Percentiles rank a stretch among this genome's conserved stretches.
Evolutionary conservation across 192 early-diverging fungal species (phyloP).

Genomic region (Coemansia sp.): DNA sequence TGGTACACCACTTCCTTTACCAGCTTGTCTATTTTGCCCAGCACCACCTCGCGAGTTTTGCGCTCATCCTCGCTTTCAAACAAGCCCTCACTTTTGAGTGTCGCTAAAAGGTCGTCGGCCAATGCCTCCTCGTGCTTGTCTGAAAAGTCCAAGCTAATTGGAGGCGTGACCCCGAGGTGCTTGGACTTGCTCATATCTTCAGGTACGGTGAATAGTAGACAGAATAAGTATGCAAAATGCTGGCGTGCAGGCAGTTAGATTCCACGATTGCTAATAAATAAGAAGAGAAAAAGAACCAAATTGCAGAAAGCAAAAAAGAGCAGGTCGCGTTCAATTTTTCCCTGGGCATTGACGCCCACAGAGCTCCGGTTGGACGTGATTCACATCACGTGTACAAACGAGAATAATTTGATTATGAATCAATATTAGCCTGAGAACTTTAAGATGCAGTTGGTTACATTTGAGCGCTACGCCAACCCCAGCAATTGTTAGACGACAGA

Average conservation of each 20-base stretch:
- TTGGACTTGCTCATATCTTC: conserved; percentile 28
- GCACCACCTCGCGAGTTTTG: conserved; percentile 76
- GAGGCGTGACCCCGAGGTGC: conserved; percentile 77
- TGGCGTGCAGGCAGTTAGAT: not conserved
- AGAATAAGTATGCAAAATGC: not conserved
- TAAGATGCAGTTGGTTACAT: no score
- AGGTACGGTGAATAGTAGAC: not conserved
- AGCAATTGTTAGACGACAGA: no score
- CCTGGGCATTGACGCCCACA: no score
- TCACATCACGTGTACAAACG: no score
- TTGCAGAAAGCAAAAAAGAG: not conserved
- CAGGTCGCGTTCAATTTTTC: no score
- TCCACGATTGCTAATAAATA: not conserved
- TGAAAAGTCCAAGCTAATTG: conserved; percentile 66
- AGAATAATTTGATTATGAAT: no score
- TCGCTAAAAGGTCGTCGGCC: conserved; percentile 68
- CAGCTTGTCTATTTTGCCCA: conserved; percentile 82
- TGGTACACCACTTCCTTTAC: conserved; percentile 90
- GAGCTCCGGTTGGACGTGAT: no score
- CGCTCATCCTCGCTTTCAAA: conserved; percentile 89
- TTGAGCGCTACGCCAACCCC: no score
- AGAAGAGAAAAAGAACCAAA: conserved; percentile 7
- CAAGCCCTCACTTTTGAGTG: conserved; percentile 71
- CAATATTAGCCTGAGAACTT: no score
- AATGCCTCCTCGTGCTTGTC: conserved; percentile 66